Evolutionary conservation across 2,329 filamentous ascomycete species (phyloP).

Genomic region (Exutisphaerella laricina): DNA sequence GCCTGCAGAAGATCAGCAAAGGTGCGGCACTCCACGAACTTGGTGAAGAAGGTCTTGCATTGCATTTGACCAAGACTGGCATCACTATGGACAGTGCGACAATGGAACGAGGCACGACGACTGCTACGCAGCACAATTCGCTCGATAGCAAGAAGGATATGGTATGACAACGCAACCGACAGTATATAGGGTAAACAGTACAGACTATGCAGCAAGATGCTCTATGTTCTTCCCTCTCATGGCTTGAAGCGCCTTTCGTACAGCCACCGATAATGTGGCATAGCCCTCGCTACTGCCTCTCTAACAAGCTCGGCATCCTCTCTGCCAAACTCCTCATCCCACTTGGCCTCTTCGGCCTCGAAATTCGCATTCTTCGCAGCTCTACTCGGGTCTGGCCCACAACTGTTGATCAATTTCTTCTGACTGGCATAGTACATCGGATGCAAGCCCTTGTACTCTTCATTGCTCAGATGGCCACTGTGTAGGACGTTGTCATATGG

Average conservation of each 20-base stretch:
- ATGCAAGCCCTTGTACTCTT: slow-evolving; percentile 3
- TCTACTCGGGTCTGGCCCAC: neutral
- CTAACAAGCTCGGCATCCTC: neutral
- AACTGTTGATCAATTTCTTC: slow-evolving; percentile 5
- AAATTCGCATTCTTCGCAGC: slow-evolving; percentile 4
- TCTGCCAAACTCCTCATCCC: neutral
- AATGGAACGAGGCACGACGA: slow-evolving; percentile 15
- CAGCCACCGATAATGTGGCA: neutral
- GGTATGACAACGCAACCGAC: no score
- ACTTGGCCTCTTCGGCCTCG: neutral
- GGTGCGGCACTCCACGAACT: slow-evolving; percentile 48
- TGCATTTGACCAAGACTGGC: slow-evolving; percentile 36
- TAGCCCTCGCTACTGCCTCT: neutral
- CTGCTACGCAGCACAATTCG: neutral
- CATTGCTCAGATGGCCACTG: neutral
- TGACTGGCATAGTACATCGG: slow-evolving; percentile 8
- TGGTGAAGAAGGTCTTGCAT: slow-evolving; percentile 47
- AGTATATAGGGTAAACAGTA: no score
- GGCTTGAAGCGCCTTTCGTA: neutral
- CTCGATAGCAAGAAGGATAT: neutral
- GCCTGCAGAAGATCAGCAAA: slow-evolving; percentile 46
- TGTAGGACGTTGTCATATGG: neutral
- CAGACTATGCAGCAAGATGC: no score
- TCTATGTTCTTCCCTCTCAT: no score
- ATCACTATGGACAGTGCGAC: no score